Evolutionary conservation across 345 rosid genomes (phyloP), one percentile per base, ranked within the genome.

Genomic region (Ceriops decandra): DNA sequence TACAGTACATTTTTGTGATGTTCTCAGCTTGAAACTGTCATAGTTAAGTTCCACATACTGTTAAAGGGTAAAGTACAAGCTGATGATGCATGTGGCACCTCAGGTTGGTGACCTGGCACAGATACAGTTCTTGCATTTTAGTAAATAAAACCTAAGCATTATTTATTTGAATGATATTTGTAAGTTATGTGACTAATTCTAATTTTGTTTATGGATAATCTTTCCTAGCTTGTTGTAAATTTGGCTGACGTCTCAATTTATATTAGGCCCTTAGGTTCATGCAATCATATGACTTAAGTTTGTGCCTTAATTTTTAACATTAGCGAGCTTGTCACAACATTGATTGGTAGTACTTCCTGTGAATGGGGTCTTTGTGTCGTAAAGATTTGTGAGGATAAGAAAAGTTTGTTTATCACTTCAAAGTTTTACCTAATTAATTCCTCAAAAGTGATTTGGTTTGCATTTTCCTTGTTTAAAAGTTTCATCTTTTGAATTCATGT

Each of bases 21-120:
- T 72, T 30, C 74, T 33, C 85, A 95, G 99, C 76, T 80, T 86
- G 87, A 82, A 69, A 71, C 68, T 60, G 81, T 86, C 61, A 74
- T 74, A 53, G 76, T 95, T 63, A 87, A 82, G 77, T 76, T 95
- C 52, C 85, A 64, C 66, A 65, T 87, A 38, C 60, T 80, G 57
- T 75, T 78, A 36, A 85, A 85, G 81, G 83, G 74, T 75, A 77
- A 58, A 9, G 70, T 42, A 28, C 79, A 74, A 71, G 72, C 62
- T 71, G 81, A 74, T 72, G 67, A 54, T 67, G 66, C 73, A 46
- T 38, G 62, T 67, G 85, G 77, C 63, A 71, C 82, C 60, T 72
- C 86, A 76, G 89, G 93, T 91, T 64, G 27, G 80, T 71, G 64
- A 62, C 28, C 75, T 62, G 58, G 2, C 17, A 62, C 4, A 16